phyloP scores from a whole-genome alignment of 1,284 basidiomycete genomes.

The Apiotrichum siamense region DNA sequence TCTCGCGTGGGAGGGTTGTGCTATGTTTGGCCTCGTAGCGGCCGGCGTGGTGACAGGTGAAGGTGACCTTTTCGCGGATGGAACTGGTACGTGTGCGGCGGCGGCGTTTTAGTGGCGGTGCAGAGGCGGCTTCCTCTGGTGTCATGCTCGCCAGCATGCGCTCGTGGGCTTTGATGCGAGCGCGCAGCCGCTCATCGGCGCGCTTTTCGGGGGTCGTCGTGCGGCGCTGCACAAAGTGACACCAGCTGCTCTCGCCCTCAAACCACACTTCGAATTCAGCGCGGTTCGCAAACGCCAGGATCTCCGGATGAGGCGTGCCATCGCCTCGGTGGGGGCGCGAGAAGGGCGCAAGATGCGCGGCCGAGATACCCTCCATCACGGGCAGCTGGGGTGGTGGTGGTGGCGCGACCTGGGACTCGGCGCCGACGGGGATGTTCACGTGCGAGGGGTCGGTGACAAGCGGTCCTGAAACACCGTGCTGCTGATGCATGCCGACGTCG shows the following conservation, averaged over 20 bases:
- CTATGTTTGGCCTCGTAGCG: slow-evolving; percentile 38
- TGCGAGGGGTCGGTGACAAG: too few species aligned
- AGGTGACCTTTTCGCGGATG: slow-evolving; percentile 42
- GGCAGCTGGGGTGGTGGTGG: not conserved
- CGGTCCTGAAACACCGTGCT: too few species aligned
- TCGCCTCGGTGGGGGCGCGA: slow-evolving; percentile 24
- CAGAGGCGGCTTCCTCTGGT: slow-evolving; percentile 31
- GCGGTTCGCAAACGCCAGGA: slow-evolving; percentile 24
- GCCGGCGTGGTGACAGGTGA: slow-evolving; percentile 44
- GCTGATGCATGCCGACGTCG: not conserved
- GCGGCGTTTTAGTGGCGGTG: slow-evolving; percentile 37
- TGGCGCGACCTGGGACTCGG: not conserved
- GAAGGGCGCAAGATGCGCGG: slow-evolving; percentile 29
- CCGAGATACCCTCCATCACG: not conserved
- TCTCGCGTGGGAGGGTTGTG: slow-evolving; percentile 31
- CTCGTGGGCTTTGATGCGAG: slow-evolving; percentile 37
- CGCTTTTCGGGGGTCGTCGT: slow-evolving; percentile 43
- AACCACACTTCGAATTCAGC: slow-evolving; percentile 38
- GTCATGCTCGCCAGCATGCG: slow-evolving; percentile 27
- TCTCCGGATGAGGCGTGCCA: slow-evolving; percentile 32
- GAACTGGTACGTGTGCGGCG: slow-evolving; percentile 31
- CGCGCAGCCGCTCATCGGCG: slow-evolving; percentile 38
- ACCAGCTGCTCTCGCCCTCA: slow-evolving; percentile 40
- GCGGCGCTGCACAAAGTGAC: slow-evolving; percentile 45
- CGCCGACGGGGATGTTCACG: too few species aligned